phyloP scores from a whole-genome alignment of 1,284 basidiomycete genomes.

The Cutaneotrichosporon sp. region DNA sequence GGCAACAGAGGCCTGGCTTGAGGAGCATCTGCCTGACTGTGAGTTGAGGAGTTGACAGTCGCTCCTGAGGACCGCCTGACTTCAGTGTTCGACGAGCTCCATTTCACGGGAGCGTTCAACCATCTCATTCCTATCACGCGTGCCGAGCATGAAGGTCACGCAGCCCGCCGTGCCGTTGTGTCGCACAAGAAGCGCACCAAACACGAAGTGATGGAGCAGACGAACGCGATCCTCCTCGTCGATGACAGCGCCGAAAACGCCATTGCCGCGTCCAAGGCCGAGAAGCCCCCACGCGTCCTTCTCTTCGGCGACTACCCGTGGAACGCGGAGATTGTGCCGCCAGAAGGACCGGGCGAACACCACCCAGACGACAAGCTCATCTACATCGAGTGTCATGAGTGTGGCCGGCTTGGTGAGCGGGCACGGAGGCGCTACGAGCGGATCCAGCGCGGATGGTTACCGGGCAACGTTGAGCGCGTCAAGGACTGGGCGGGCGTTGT shows the following conservation, averaged over 20 bases:
- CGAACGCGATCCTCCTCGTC: constrained; percentile 62
- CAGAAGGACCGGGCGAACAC: constrained; percentile 30
- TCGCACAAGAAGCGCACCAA: constrained; percentile 61
- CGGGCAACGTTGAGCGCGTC: constrained; percentile 39
- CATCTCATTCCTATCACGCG: constrained; percentile 36
- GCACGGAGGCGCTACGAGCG: constrained; percentile 27
- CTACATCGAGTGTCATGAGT: constrained; percentile 54
- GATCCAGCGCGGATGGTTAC: constrained; percentile 41
- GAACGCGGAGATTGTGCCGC: constrained; percentile 57
- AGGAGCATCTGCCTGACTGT: constrained; percentile 61
- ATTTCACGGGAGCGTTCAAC: constrained; percentile 69
- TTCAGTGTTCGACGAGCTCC: constrained; percentile 62
- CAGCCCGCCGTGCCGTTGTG: constrained; percentile 51
- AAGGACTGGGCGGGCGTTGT: constrained; percentile 44
- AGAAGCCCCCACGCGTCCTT: constrained; percentile 55
- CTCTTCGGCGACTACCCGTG: constrained; percentile 73
- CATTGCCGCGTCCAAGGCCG: constrained; percentile 53
- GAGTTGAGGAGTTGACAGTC: constrained; percentile 10
- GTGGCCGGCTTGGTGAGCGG: constrained; percentile 46
- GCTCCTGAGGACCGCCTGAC: too few species aligned
- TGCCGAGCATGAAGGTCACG: constrained; percentile 50
- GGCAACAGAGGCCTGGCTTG: constrained; percentile 63
- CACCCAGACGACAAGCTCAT: constrained; percentile 53
- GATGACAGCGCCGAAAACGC: constrained; percentile 78
- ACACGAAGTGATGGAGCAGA: constrained; percentile 58